phyloP scores from a whole-genome alignment of 768 basidiomycete genomes.

The Rhodotorula graminis region DNA sequence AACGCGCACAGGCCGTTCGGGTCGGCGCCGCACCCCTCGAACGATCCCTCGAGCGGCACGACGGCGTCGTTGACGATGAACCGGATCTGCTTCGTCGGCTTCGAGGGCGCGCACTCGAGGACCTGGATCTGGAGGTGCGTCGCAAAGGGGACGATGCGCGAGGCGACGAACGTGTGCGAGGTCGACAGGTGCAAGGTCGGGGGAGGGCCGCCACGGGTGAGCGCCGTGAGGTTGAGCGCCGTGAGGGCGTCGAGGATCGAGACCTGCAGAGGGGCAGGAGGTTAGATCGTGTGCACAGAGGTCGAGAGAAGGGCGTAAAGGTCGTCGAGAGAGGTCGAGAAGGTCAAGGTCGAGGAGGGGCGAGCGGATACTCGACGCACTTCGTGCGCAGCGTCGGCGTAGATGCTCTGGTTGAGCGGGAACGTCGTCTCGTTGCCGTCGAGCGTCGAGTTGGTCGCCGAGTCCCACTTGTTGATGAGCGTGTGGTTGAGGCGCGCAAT shows the following conservation, averaged over 20 bases:
- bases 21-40: slow-evolving; percentile 44
- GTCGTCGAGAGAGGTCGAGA: too few relatives aligned
- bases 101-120: slow-evolving; percentile 41
- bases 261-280: not conserved
- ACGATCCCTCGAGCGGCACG: slow-evolving; percentile 43
- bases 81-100: slow-evolving; percentile 46
- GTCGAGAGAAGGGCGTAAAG: too few relatives aligned
- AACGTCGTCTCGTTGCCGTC: slow-evolving; percentile 44
- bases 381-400: slow-evolving; percentile 81
- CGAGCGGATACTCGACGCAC: slow-evolving; percentile 47
- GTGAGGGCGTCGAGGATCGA: slow-evolving; percentile 57
- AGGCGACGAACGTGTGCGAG: slow-evolving; percentile 40
- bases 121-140: slow-evolving; percentile 42
- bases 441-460: slow-evolving; percentile 45
- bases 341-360: not conserved
- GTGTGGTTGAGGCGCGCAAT: slow-evolving; percentile 44
- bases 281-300: too few relatives aligned
- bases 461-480: slow-evolving; percentile 40
- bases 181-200: slow-evolving; percentile 2
- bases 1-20: slow-evolving; percentile 43
- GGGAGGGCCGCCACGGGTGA: slow-evolving; percentile 56
- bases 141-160: slow-evolving; percentile 50
- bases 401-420: slow-evolving; percentile 53
- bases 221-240: slow-evolving; percentile 56
- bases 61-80: slow-evolving; percentile 49